These are phyloP conservation scores for Sporothrix phasma DNA, from an alignment of 2,329 filamentous ascomycete genomes.

Conservation along the genomic window DNA sequence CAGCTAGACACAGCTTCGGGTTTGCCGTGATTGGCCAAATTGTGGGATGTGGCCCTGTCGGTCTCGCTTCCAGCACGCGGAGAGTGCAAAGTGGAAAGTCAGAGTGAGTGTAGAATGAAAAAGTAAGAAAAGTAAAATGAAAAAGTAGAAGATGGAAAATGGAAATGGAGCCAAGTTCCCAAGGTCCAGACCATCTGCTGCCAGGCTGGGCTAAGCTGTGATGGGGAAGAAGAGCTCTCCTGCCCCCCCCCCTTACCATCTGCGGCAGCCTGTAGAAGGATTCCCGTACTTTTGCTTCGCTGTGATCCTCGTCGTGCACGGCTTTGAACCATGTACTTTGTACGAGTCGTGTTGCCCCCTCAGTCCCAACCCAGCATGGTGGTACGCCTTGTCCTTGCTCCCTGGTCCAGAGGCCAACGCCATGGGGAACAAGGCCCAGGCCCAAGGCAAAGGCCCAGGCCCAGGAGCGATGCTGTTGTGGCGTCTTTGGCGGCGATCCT, in stretches of 20 bases:
- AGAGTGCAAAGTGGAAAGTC: not conserved
- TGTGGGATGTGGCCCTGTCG: not conserved
- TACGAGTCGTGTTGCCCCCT: too few species aligned
- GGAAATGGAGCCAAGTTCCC: not conserved
- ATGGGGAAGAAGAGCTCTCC: not conserved
- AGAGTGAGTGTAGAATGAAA: too few species aligned
- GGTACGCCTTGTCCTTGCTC: not conserved
- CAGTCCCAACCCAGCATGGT: not conserved
- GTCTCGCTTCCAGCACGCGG: not conserved
- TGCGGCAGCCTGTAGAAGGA: too few species aligned
- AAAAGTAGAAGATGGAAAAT: too few species aligned
- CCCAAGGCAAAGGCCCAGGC: too few species aligned
- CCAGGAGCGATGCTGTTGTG: not conserved
- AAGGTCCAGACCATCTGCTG: not conserved
- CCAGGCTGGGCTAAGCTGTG: not conserved
- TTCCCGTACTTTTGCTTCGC: not conserved
- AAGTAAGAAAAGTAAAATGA: too few species aligned
- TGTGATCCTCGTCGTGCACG: too few species aligned
- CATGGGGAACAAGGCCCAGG: not conserved
- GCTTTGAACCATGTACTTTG: too few species aligned
- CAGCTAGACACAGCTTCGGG: constrained; percentile 9
- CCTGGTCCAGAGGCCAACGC: not conserved
- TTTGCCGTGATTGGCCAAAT: constrained; percentile 14
- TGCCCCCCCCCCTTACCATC: too few species aligned
- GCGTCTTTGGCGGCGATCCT: not conserved